Percentiles rank a stretch among this genome's conserved stretches.
These are phyloP conservation scores for Flammula alnicola DNA, from an alignment of 1,284 basidiomycete species.

Conservation along the genomic window DNA sequence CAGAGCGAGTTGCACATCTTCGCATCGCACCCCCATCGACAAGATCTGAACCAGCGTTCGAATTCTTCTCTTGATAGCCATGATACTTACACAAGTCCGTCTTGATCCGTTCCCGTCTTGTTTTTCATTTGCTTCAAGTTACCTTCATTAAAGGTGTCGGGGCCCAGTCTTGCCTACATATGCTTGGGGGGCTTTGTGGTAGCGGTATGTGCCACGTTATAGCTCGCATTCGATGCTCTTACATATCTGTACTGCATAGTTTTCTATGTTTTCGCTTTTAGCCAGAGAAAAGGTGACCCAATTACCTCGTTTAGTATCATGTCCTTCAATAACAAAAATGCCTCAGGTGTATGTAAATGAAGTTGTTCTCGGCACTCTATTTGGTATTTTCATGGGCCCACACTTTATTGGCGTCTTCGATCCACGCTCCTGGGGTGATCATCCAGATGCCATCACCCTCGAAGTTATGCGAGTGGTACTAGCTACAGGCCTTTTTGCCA, in stretches of 20 bases:
- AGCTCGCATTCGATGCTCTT: not conserved
- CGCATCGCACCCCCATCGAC: too few species aligned
- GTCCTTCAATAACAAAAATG: not conserved
- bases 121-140: slow-evolving; percentile 24
- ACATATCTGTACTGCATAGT: slow-evolving; percentile 44
- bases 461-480: slow-evolving; percentile 79
- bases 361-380: slow-evolving; percentile 87
- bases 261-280: slow-evolving; percentile 81
- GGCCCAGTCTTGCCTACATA: slow-evolving; percentile 67
- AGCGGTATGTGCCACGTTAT: slow-evolving; percentile 44
- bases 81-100: slow-evolving; percentile 37
- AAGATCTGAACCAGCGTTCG: too few species aligned
- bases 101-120: slow-evolving; percentile 1
- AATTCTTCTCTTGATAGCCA: too few species aligned
- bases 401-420: slow-evolving; percentile 78
- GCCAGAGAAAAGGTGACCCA: slow-evolving; percentile 76
- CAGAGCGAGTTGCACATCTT: too few species aligned
- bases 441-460: slow-evolving; percentile 68
- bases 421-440: slow-evolving; percentile 74
- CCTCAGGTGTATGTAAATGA: slow-evolving; percentile 77
- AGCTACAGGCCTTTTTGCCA: slow-evolving; percentile 72
- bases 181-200: slow-evolving; percentile 81
- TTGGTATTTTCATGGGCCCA: slow-evolving; percentile 68
- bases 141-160: slow-evolving; percentile 46
- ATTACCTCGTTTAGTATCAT: not conserved